phyloP scores from a whole-genome alignment of 371 early-diverging fungal species.

The Rhizopus sp. region DNA sequence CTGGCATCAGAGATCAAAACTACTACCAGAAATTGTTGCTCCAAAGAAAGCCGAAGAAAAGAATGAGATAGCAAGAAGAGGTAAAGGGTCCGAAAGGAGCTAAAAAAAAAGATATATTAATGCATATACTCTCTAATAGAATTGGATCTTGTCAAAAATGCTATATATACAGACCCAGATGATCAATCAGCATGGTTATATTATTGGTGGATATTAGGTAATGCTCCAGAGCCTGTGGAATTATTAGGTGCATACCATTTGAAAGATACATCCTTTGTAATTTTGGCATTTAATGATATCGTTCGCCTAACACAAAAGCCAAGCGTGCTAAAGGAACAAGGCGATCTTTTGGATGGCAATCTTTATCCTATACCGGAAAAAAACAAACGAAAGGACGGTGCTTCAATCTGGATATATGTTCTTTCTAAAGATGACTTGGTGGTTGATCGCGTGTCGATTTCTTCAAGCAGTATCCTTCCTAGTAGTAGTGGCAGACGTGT shows the following conservation, averaged over 20 bases:
- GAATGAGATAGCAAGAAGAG: constrained; percentile 38
- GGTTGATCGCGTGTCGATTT: constrained; percentile 6
- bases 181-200: constrained; percentile 97
- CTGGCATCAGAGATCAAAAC: constrained; percentile 93
- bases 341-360: constrained; percentile 12
- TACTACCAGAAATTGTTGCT: constrained; percentile 66
- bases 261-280: constrained; percentile 9
- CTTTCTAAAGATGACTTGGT: background rate
- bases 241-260: constrained; percentile 27
- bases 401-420: constrained; percentile 30
- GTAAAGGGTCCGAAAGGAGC: constrained; percentile 11
- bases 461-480: constrained; percentile 23
- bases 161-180: constrained; percentile 94
- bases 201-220: constrained; percentile 84
- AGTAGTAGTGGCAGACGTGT: constrained; percentile 22
- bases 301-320: constrained; percentile 22
- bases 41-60: constrained; percentile 44
- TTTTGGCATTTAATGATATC: constrained; percentile 29
- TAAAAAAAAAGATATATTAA: background rate
- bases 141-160: constrained; percentile 81
- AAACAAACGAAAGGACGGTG: background rate
- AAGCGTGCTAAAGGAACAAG: constrained; percentile 6
- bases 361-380: constrained; percentile 17
- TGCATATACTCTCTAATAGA: constrained; percentile 46
- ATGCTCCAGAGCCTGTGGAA: constrained; percentile 29